Conservation (phyloP, 257 asterid genomes). For the Vinca minor region DNA sequence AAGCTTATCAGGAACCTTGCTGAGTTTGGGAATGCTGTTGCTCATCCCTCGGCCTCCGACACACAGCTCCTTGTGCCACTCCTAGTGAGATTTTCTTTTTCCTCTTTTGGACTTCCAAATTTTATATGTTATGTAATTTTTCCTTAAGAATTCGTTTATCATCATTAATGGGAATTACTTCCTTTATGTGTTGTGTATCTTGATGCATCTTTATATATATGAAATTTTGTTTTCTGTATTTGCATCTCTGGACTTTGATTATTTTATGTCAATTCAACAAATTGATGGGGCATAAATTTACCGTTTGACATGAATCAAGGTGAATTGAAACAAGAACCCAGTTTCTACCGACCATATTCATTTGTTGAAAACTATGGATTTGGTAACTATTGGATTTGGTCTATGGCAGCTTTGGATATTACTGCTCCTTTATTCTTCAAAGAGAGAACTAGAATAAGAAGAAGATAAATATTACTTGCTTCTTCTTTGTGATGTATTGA, state of each 20-base stretch:
- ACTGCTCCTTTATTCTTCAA: background rate
- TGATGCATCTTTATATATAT: background rate
- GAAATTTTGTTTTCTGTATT: too few relatives aligned
- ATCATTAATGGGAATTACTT: background rate
- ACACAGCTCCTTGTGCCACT: too few relatives aligned
- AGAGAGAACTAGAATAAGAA: background rate
- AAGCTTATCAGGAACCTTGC: too few relatives aligned
- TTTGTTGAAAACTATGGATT: background rate
- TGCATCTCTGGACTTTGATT: background rate
- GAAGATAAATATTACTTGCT: background rate
- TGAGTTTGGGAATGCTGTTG: too few relatives aligned
- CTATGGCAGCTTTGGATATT: background rate
- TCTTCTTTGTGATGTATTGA: background rate
- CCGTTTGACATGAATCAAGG: background rate
- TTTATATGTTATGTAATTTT: background rate
- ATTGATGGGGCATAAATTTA: background rate
- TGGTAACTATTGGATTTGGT: background rate
- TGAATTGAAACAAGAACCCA: background rate
- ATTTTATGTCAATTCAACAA: background rate
- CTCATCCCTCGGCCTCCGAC: too few relatives aligned
- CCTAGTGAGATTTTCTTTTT: too few relatives aligned
- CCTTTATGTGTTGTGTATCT: background rate
- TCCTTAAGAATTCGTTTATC: background rate
- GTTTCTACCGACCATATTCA: background rate
- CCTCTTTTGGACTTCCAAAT: background rate